Percentiles rank a stretch among this genome's conserved stretches.
phyloP scores from a whole-genome alignment of 192 early-diverging fungal genomes.

The Coemansia erecta region DNA sequence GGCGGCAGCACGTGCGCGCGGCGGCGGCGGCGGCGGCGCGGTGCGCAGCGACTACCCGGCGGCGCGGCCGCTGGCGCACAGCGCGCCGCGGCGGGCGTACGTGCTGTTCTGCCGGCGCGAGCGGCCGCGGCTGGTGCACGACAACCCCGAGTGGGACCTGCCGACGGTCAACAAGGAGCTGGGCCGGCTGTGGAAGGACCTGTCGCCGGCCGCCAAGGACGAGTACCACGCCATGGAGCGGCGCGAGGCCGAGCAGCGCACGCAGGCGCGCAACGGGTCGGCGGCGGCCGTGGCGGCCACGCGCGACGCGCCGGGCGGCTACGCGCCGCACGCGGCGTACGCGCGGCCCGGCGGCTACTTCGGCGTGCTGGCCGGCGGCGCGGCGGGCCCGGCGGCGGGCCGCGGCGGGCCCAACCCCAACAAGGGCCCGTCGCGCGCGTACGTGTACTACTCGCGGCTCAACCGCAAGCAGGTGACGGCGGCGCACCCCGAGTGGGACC shows the following conservation, averaged over 20 bases:
- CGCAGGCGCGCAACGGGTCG: constrained; percentile 6
- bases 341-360: constrained; percentile 28
- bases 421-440: constrained; percentile 53
- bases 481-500: constrained; percentile 44
- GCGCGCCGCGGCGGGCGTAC: constrained; percentile 49
- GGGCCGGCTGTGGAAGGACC: constrained; percentile 52
- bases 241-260: constrained; percentile 36
- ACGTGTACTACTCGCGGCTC: constrained; percentile 46
- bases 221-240: constrained; percentile 41
- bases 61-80: constrained; percentile 17
- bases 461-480: constrained; percentile 38
- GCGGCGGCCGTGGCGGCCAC: constrained; percentile 9
- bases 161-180: constrained; percentile 54
- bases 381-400: neutral
- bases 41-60: neutral
- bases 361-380: neutral
- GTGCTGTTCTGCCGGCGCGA: constrained; percentile 50
- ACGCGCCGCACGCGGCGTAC: constrained; percentile 10
- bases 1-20: neutral
- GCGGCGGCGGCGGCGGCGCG: neutral
- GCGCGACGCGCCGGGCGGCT: neutral
- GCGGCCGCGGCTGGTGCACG: constrained; percentile 35
- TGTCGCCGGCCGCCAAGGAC: constrained; percentile 31
- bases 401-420: constrained; percentile 23
- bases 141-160: constrained; percentile 47